A percentile compares a stretch with the other conserved stretches of the same genome.
Conservation (phyloP, 2,329 filamentous ascomycete genomes). For the Botrytis deweyae region DNA sequence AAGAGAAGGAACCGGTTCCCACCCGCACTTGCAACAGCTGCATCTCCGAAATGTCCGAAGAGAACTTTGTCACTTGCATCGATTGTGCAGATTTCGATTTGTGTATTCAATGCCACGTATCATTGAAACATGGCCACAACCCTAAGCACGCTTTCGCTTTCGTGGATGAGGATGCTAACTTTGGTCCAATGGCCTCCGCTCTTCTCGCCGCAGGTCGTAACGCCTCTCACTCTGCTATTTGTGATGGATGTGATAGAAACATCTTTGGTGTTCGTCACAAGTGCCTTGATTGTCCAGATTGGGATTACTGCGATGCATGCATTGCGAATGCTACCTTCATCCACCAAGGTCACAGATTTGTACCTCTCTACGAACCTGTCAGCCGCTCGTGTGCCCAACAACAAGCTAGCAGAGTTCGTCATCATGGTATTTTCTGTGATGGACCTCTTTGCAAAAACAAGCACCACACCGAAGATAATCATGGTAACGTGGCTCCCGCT, state of each 20-base stretch:
- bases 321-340: conserved; percentile 62
- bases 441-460: conserved; percentile 75
- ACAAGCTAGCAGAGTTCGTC: conserved; percentile 51
- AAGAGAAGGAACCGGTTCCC: conserved; percentile 31
- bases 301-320: conserved; percentile 88
- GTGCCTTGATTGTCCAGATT: conserved; percentile 94
- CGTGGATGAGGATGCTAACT: conserved; percentile 60
- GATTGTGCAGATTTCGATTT: conserved; percentile 89
- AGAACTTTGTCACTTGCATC: conserved; percentile 80
- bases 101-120: conserved; percentile 77
- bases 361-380: conserved; percentile 77
- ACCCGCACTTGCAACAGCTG: conserved; percentile 63
- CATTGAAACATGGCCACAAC: conserved; percentile 82
- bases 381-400: conserved; percentile 44
- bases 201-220: conserved; percentile 80
- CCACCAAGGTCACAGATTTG: conserved; percentile 86
- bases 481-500: conserved; percentile 50
- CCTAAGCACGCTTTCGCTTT: conserved; percentile 79
- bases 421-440: conserved; percentile 90
- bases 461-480: not conserved
- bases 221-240: conserved; percentile 81
- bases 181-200: conserved; percentile 60
- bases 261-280: conserved; percentile 92
- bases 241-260: conserved; percentile 86
- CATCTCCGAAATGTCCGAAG: conserved; percentile 62